These are phyloP conservation scores for Magnaporthiopsis rhizophila DNA, from an alignment of 2,329 filamentous ascomycete genomes.

Conservation along the genomic window DNA sequence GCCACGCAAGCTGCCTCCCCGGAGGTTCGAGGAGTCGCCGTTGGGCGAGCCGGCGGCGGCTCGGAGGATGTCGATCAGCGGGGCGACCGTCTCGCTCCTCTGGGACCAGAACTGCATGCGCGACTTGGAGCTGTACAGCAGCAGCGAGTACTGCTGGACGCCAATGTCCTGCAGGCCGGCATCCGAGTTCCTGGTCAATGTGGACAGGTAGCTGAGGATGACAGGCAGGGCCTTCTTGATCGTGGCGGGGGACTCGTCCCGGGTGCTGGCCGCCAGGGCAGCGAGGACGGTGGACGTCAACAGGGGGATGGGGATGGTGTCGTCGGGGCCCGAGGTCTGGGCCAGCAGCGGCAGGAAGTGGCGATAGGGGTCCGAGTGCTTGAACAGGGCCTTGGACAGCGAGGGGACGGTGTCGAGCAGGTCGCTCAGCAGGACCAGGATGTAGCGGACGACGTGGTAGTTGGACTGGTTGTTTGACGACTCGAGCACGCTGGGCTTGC, in stretches of 20 bases:
- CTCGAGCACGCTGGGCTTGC: slow-evolving; percentile 67
- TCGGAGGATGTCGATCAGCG: slow-evolving; percentile 73
- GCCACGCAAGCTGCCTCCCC: slow-evolving; percentile 35
- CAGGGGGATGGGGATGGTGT: slow-evolving; percentile 73
- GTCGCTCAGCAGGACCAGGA: slow-evolving; percentile 82
- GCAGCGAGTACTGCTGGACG: slow-evolving; percentile 79
- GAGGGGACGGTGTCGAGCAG: slow-evolving; percentile 75
- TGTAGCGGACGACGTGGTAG: slow-evolving; percentile 72
- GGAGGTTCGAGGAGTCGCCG: slow-evolving; percentile 50
- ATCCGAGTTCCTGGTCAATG: slow-evolving; percentile 76
- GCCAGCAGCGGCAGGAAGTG: slow-evolving; percentile 76
- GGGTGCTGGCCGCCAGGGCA: slow-evolving; percentile 62
- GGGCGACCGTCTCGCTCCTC: slow-evolving; percentile 73
- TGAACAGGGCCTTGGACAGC: slow-evolving; percentile 68
- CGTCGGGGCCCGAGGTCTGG: slow-evolving; percentile 65
- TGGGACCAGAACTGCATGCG: slow-evolving; percentile 87
- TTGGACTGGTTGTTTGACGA: slow-evolving; percentile 77
- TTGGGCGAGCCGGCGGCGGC: slow-evolving; percentile 66
- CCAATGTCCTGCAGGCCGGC: slow-evolving; percentile 91
- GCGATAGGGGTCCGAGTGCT: slow-evolving; percentile 69
- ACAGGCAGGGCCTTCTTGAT: slow-evolving; percentile 66
- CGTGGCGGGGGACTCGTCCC: slow-evolving; percentile 56
- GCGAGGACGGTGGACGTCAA: slow-evolving; percentile 84
- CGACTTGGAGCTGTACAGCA: slow-evolving; percentile 67
- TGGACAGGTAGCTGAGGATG: slow-evolving; percentile 79